A percentile compares a stretch with the other conserved stretches of the same genome.
Conservation (phyloP, 73 alveolate species). For the Paramecium bursaria region DNA sequence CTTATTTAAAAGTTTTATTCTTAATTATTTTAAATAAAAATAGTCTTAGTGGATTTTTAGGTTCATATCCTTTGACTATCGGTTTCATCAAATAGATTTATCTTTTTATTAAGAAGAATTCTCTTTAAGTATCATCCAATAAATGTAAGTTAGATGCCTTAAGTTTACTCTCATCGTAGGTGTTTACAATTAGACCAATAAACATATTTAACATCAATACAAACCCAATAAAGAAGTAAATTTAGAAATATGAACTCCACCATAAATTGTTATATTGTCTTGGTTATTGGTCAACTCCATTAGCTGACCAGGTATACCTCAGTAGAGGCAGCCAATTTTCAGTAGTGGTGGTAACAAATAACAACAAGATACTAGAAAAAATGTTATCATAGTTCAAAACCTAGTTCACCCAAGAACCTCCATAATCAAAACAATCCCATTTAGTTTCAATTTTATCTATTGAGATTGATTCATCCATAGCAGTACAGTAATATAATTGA, state of each 20-base stretch:
- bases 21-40: background rate
- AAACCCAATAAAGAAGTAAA: constrained; percentile 62
- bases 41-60: background rate
- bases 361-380: constrained; percentile 38
- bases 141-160: constrained; percentile 22
- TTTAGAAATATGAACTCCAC: constrained; percentile 52
- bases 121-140: constrained; percentile 37
- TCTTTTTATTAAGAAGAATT: constrained; percentile 45
- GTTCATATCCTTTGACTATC: background rate
- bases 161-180: constrained; percentile 41
- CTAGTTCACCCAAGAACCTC: constrained; percentile 36
- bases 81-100: constrained; percentile 1
- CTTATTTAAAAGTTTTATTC: background rate
- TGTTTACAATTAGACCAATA: constrained; percentile 59
- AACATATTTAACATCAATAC: constrained; percentile 67
- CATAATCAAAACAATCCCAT: constrained; percentile 48
- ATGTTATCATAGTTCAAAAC: constrained; percentile 10
- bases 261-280: constrained; percentile 21
- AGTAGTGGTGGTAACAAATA: constrained; percentile 60
- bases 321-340: constrained; percentile 56
- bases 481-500: background rate
- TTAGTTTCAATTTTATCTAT: constrained; percentile 5
- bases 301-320: constrained; percentile 3
- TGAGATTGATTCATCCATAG: background rate
- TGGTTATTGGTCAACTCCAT: constrained; percentile 42